A percentile compares a stretch with the other conserved stretches of the same genome.
Conservation (phyloP, 306 rosid genomes). For the Albizia julibrissin region DNA sequence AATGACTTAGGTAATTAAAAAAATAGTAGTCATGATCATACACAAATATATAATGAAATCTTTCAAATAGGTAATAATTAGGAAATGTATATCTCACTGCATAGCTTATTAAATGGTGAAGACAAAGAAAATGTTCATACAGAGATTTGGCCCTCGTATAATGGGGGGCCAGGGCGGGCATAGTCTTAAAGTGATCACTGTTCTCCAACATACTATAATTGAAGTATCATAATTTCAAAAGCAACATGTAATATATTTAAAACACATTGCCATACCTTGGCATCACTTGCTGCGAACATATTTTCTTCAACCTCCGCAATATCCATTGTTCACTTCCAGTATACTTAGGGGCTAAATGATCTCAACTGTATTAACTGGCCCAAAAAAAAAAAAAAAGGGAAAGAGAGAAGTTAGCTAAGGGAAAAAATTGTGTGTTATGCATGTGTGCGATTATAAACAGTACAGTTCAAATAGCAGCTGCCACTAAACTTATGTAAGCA, state of each 20-base stretch:
- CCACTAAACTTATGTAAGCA: background rate
- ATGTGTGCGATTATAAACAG: background rate
- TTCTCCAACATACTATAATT: background rate
- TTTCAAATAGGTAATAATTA: background rate
- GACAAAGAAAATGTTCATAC: slow-evolving; percentile 17
- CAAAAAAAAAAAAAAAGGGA: slow-evolving; percentile 10
- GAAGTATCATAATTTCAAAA: slow-evolving; percentile 17
- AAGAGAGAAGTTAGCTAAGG: slow-evolving; percentile 21
- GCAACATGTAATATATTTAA: slow-evolving; percentile 24
- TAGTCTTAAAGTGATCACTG: slow-evolving; percentile 13
- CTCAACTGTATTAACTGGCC: slow-evolving; percentile 46
- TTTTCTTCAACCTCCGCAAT: slow-evolving; percentile 75
- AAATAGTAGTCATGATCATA: background rate
- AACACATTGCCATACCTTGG: slow-evolving; percentile 60
- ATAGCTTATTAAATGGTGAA: slow-evolving; percentile 5
- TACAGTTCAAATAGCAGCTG: background rate
- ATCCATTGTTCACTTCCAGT: slow-evolving; percentile 63
- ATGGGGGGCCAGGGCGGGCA: slow-evolving; percentile 9
- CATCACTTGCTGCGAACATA: slow-evolving; percentile 75
- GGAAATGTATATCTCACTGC: background rate
- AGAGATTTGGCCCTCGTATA: background rate
- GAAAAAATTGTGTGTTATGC: background rate
- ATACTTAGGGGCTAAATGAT: slow-evolving; percentile 31
- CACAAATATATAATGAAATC: slow-evolving; percentile 5
- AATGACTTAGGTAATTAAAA: background rate